phyloP scores from a whole-genome alignment of 139 green algal species.

The Chlorella sp. region DNA sequence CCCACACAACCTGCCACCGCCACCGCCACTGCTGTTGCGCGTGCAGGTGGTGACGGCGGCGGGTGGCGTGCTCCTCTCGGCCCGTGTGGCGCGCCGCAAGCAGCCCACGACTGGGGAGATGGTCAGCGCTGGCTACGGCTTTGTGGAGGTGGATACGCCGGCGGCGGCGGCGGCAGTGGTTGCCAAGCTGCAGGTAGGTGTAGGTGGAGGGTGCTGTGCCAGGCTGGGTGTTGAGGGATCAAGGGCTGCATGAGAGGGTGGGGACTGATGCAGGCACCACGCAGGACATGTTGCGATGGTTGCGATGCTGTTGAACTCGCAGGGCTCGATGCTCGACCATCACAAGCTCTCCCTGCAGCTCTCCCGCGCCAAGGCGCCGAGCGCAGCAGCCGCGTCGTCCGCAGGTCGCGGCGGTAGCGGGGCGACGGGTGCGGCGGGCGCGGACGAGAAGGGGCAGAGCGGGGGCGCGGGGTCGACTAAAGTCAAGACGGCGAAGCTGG shows the following conservation, averaged over 20 bases:
- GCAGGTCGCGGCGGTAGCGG: too few relatives aligned
- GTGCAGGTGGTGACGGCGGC: conserved; percentile 32
- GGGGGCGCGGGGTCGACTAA: too few relatives aligned
- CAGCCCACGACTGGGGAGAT: neutral
- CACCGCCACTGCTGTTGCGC: neutral
- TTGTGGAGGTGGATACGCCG: conserved; percentile 79
- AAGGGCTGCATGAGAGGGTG: too few relatives aligned
- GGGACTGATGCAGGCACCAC: too few relatives aligned
- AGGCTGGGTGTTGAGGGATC: too few relatives aligned
- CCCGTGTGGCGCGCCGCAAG: conserved; percentile 19
- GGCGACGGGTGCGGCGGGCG: too few relatives aligned
- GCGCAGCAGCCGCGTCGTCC: neutral
- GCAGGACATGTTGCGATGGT: too few relatives aligned
- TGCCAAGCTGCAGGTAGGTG: conserved; percentile 43
- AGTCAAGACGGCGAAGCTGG: conserved; percentile 77
- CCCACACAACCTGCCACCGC: neutral
- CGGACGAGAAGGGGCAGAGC: too few relatives aligned
- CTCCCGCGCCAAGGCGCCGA: conserved; percentile 19
- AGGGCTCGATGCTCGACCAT: conserved; percentile 80
- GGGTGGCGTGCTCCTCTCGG: conserved; percentile 49
- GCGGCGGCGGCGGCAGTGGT: conserved; percentile 56
- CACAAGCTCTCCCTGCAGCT: conserved; percentile 87
- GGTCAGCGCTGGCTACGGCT: conserved; percentile 69
- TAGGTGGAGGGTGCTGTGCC: too few relatives aligned
- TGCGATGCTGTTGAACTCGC: too few relatives aligned